phyloP scores from a whole-genome alignment of 805 yeast species.

The Cyberlindnera euphorbiae region DNA sequence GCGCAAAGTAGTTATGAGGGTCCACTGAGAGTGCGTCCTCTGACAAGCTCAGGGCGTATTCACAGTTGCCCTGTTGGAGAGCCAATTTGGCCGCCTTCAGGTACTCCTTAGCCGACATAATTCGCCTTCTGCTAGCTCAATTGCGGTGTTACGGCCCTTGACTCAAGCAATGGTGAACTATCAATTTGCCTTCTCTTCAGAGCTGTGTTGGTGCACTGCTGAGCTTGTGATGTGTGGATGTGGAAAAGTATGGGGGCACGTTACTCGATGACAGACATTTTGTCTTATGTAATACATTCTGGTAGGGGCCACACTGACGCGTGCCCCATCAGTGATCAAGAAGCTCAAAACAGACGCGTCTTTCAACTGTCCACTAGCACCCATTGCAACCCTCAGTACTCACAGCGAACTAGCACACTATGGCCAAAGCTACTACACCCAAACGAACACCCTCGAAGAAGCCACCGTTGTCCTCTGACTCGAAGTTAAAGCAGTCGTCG shows the following conservation, averaged over 20 bases:
- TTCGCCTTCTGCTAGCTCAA: not conserved
- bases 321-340: no score
- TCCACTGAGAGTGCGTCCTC: slow-evolving; percentile 55
- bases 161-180: no score
- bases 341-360: not conserved
- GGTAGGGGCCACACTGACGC: no score
- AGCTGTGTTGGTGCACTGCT: no score
- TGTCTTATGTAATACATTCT: no score
- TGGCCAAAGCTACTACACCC: slow-evolving; percentile 8
- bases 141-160: not conserved
- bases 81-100: slow-evolving; percentile 49
- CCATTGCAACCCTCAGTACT: no score
- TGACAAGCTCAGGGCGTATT: slow-evolving; percentile 52
- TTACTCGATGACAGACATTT: no score
- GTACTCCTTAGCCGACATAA: slow-evolving; percentile 32
- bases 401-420: no score
- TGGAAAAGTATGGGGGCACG: not conserved
- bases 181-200: no score
- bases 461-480: slow-evolving; percentile 3
- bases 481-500: slow-evolving; percentile 18
- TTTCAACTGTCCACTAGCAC: no score
- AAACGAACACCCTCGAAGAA: slow-evolving; percentile 13
- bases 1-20: slow-evolving; percentile 56
- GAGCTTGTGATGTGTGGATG: no score
- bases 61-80: slow-evolving; percentile 53